phyloP scores from a whole-genome alignment of 2,329 filamentous ascomycete species.

The Tolypocladium endophyticum region DNA sequence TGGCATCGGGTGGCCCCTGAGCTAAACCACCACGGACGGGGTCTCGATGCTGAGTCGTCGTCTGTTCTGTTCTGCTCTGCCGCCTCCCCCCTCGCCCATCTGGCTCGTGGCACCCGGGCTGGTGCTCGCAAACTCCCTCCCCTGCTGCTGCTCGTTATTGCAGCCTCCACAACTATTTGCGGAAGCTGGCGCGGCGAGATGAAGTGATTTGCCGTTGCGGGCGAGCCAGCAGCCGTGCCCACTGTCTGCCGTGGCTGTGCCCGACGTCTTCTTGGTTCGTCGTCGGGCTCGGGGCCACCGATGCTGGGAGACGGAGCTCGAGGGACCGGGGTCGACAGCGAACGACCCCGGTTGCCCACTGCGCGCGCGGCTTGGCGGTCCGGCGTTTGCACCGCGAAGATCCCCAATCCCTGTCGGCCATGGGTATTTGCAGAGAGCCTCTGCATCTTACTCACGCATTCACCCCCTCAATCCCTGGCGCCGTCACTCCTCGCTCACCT shows the following conservation, averaged over 20 bases:
- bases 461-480: too few species aligned
- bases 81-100: background rate
- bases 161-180: background rate
- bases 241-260: background rate
- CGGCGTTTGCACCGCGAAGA: background rate
- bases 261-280: background rate
- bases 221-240: background rate
- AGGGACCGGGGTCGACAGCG: background rate
- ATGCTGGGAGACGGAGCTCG: background rate
- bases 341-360: background rate
- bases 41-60: background rate
- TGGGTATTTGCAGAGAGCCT: background rate
- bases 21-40: background rate
- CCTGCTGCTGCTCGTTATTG: background rate
- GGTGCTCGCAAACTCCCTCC: background rate
- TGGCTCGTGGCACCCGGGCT: too few species aligned
- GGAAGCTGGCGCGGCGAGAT: background rate
- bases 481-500: background rate
- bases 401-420: background rate
- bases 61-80: background rate
- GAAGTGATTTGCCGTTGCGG: background rate
- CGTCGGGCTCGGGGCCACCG: background rate
- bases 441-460: too few species aligned
- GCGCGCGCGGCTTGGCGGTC: too few species aligned
- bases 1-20: slow-evolving; percentile 4